Evolutionary conservation across 2,329 filamentous ascomycete genomes (phyloP).

Genomic region (Lomentospora prolificans): DNA sequence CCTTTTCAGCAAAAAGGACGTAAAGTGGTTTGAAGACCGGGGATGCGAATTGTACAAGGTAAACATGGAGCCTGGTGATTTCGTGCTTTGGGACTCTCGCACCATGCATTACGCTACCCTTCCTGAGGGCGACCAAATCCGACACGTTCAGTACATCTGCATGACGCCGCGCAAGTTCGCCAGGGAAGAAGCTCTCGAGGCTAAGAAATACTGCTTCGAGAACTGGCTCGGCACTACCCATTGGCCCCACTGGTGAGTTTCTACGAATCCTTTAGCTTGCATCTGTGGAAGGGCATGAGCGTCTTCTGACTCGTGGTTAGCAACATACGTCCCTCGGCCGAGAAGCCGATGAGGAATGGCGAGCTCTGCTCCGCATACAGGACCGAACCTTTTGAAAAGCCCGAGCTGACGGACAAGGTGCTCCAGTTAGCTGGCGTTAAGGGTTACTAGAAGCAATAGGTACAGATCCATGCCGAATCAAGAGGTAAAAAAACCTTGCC

Average conservation of each 20-base stretch:
- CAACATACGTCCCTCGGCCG: conserved; percentile 25
- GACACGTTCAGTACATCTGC: conserved; percentile 26
- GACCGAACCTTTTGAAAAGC: conserved; percentile 16
- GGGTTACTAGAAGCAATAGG: conserved; percentile 8
- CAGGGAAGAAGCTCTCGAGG: conserved; percentile 16
- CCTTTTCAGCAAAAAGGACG: conserved; percentile 9
- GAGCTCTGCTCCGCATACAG: conserved; percentile 25
- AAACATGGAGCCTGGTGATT: conserved; percentile 14
- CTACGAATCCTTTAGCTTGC: conserved; percentile 14
- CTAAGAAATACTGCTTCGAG: conserved; percentile 19
- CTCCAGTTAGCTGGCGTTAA: conserved; percentile 19
- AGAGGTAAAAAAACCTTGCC: too few relatives aligned
- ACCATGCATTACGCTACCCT: conserved; percentile 32
- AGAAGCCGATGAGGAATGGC: conserved; percentile 25
- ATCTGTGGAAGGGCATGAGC: too few relatives aligned
- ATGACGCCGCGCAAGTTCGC: conserved; percentile 26
- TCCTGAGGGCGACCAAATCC: conserved; percentile 24
- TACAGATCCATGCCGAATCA: too few relatives aligned
- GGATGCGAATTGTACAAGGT: conserved; percentile 14
- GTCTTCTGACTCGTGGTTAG: conserved; percentile 12
- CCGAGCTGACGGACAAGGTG: conserved; percentile 17
- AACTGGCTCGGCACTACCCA: conserved; percentile 19
- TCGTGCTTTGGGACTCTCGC: conserved; percentile 33
- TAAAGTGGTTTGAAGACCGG: conserved; percentile 14
- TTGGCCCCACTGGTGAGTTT: conserved; percentile 21